Evolutionary conservation across 306 rosid species (phyloP), one percentile per base, ranked within the genome.

Genomic region (Gillenia trifoliata): DNA sequence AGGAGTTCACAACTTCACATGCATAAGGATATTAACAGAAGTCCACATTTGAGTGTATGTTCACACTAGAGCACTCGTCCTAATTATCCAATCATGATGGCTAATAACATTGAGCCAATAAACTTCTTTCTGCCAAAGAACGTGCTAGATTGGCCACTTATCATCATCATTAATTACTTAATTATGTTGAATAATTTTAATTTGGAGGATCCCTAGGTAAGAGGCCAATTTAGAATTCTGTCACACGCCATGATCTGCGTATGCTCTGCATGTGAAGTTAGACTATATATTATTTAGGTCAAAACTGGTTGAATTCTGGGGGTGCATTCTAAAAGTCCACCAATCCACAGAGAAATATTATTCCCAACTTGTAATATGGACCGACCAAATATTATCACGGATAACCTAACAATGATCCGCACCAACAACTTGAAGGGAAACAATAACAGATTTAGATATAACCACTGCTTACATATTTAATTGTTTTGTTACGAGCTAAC

Each of bases 361-460:
- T 26, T 54, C 60, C 25, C 23, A 19, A 49, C 20, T 49, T 49
- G 5, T 49, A 29, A 40, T 38, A 56, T 70, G 71, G 80, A 70
- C 87, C 76, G 41, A 82, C 85, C 78, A 73, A 63, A 74, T 23
- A 23, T 34, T 13, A 30, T 67, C 78, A 77, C 78, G 41, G 86
- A 75, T 87, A 70, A 87, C 78, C 91, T 65, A 87, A 80, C 84
- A 5, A 64, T 64, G 65, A 82, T 63, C 76, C 36, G 56, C 50
- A 68, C 82, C 75, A 80, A 80, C 73, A 12, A 64, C 41, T 20
- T 22, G 16, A 73, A 47, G 38, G 49, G 43, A 60, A 19, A 29
- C 36, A 7, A 31, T 26, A 50, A 62, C 65, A 50, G 60, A 52
- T 57, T 33, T 61, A 68, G 30, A 56, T 69, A 9, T 57, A 76